Base-by-base conservation (phyloP, 495 filamentous ascomycete species). In the Hypoxylon intermedium region DNA sequence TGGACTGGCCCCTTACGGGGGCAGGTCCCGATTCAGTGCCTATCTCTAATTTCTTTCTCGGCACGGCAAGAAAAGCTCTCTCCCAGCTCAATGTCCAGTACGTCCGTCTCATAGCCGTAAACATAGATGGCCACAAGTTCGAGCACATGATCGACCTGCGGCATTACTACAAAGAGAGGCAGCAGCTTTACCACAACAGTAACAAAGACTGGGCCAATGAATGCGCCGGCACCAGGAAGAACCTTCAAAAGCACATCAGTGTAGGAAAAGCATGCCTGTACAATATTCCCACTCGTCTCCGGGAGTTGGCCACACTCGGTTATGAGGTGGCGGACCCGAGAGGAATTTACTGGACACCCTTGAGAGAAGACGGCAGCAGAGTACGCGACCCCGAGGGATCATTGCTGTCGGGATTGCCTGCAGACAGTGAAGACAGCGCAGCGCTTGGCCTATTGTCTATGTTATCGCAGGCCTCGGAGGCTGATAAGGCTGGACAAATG, bases 21-120 rank as follows among this genome's bases (percentile, higher is more conserved):
- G n/a, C n/a, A n/a, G n/a, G n/a, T n/a, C n/a, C n/a, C n/a, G 1
- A 45, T 5, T 44, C 16, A 23, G 46, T 59, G 42, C 71, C 20
- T 60, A 57, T 55, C 53, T 65, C 15, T 15, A 12, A 24, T 1
- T 68, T 71, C 21, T 67, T 77, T 31, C 15, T n/a, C 24, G 18
- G 33, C 1, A 30, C 13, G 0, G 33, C 67, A 1, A 43, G 61
- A 31, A 46, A 55, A 0, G 65, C 64, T 0, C 60, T 78, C 2
- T 12, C 36, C 9, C 1, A 23, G 2, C 43, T 68, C 7, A 48
- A 58, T 9, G 37, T 61, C 61, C 70, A 70, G 23, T 49, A 58
- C 34, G 60, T 75, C 16, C 63, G 49, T 19, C 21, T 77, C 43
- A 6, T 64, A 12, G 61, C 63, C 20, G 45, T 41, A 18, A 55